Evolutionary conservation across 768 basidiomycete species (phyloP).

Genomic region (Naematelia aurantialba): DNA sequence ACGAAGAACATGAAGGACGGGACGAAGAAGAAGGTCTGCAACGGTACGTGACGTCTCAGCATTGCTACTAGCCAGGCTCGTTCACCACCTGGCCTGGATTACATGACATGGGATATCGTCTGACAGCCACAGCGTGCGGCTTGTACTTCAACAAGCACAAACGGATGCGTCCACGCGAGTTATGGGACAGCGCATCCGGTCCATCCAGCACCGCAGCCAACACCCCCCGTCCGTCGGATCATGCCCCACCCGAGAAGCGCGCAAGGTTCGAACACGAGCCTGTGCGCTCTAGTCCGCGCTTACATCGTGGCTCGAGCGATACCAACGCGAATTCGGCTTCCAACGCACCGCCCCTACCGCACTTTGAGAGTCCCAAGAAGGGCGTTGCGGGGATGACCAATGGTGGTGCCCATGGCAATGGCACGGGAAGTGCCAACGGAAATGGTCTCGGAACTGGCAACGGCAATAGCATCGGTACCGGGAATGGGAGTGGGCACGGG

Average conservation of each 20-base stretch:
- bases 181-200: conserved; percentile 20
- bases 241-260: neutral
- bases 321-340: neutral
- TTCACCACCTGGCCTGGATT: neutral
- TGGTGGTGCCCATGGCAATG: no score
- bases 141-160: conserved; percentile 44
- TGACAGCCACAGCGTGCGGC: conserved; percentile 27
- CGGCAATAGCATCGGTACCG: no score
- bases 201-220: neutral
- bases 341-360: neutral
- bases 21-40: conserved; percentile 35
- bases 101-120: neutral
- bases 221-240: neutral
- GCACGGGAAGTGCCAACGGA: neutral
- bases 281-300: conserved; percentile 10
- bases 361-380: neutral
- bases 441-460: neutral
- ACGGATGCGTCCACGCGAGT: conserved; percentile 37
- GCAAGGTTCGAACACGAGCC: neutral
- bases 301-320: neutral
- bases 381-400: no score
- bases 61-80: neutral
- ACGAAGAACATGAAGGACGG: conserved; percentile 37
- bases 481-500: no score
- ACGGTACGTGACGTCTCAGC: conserved; percentile 36